Base-by-base conservation (phyloP, 169 alveolate species). In the Theileria parva region DNA sequence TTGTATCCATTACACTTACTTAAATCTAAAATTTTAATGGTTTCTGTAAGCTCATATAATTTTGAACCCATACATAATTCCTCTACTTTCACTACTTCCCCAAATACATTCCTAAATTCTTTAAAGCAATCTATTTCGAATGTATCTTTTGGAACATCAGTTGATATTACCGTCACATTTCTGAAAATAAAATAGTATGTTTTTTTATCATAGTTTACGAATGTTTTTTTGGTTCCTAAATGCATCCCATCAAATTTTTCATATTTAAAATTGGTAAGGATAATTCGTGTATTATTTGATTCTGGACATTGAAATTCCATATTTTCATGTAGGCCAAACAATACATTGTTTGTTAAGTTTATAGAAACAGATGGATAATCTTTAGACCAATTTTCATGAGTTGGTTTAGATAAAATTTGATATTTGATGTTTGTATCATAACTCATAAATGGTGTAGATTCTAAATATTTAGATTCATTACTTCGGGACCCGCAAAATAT, bases 11-110 rank as follows among this genome's bases (percentile, higher is more conserved):
- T 11, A 21, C 21, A 5, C 11, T 21, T 64, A 15, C 4, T 21
- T 34, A 64, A 6, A 13, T 64, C 60, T 64, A 64, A 64, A 50
- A 69, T 44, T 57, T 69, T 69, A 25, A 69, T 44, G 4, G 77
- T 44, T 13, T 69, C 28, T 15, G 77, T n/a, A 19, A 69, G 61
- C 7, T 51, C 50, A 28, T 6, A 61, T 5, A 59, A 32, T 21
- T 6, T 55, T 17, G 64, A 55, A 55, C 64, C 64, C 64, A 5
- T 4, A n/a, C 4, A 21, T 7, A n/a, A 55, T 17, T 55, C 27
- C 4, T 55, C 12, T n/a, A 15, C 3, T 17, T 21, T 4, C 23
- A 55, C 64, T n/a, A 55, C 27, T 6, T 21, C 27, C 30, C 27
- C 27, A 55, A 55, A 55, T 17, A 15, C 4, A 21, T 55, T 21